Base-by-base conservation (phyloP, 441 rosid species). In the Flueggea neowawraea region DNA sequence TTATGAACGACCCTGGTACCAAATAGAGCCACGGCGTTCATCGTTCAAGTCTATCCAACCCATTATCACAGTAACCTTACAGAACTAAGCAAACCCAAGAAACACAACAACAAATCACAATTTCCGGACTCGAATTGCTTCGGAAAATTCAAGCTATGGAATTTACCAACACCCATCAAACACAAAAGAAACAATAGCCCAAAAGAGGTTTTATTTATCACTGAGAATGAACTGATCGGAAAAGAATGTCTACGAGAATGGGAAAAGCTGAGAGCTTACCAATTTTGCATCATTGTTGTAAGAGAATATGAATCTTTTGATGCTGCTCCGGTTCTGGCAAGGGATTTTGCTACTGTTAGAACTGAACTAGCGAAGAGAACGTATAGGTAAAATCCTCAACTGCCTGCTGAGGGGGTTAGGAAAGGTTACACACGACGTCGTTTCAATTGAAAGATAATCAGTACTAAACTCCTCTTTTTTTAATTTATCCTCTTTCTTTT, bases 21-120 rank as follows among this genome's bases (percentile, higher is more conserved):
- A n/a, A n/a, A n/a, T n/a, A n/a, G n/a, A n/a, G 80, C 74, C 59
- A 82, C 11, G 64, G 76, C 57, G 71, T 69, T 84, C 96, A 92
- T 88, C 39, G 58, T 84, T 63, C 15, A 32, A 45, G 66, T 55
- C 57, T 45, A 66, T 47, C 31, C 63, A 15, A 69, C 65, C 83
- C 80, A 76, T 81, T 70, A 82, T 82, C 67, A 60, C 66, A 31
- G 50, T 12, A 51, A 52, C 68, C 57, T 69, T 54, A 56, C 51
- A 33, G 14, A 12, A 64, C 47, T 43, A 47, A 36, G 48, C 36
- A 61, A 77, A 73, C 61, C 62, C 71, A 69, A 36, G 7, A 36
- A 36, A 5, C 41, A 5, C 41, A 36, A 36, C 41, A 36, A 36
- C 6, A 36, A 36, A 5, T 36, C 41, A 62, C 28, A 8, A 47